Evolutionary conservation across 768 basidiomycete genomes (phyloP), one percentile per base, ranked within the genome.

Genomic region (Mycena maculata): DNA sequence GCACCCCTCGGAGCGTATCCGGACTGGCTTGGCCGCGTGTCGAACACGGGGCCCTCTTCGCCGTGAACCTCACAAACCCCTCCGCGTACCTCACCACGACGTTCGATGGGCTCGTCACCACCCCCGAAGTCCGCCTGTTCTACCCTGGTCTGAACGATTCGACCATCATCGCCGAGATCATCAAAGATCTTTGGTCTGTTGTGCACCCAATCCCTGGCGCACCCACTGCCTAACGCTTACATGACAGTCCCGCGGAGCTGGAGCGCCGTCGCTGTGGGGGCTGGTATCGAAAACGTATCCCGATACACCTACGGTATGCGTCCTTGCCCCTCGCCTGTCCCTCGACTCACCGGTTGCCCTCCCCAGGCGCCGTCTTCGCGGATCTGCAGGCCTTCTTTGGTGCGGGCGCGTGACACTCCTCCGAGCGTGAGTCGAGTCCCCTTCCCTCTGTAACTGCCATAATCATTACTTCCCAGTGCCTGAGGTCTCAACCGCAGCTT

Each of bases 131-230:
- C 23, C 59, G 63, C 31, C 53, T 69, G 27, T 53, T 72, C 20
- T 74, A 74, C 58, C 69, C 73, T 13, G 71, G 73, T 23, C n/a
- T 74, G 38, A 72, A 62, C 31, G 72, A 71, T 48, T 28, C 55
- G 15, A 23, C 31, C 16, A 58, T 69, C 30, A 72, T 74, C 22
- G 33, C 69, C 4, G 62, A 63, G 39, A 63, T 71, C 11, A 47
- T 68, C 30, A 65, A 68, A 25, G 73, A 70, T 38, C 3, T 60
- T 9, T 74, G 73, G 52, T 53, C 20, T 38, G 12, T 25, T 11
- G 10, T 36, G 12, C 16, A 30, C 22, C 16, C 20, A n/a, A 16
- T 31, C 2, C 15, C 22, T 38, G 12, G 5, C 9, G 31, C 15
- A 36, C 38, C 33, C 30, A n/a, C 30, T 25, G 33, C 22, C 22